phyloP scores from a whole-genome alignment of 1,284 basidiomycete genomes.

The Trichosporon faecale region DNA sequence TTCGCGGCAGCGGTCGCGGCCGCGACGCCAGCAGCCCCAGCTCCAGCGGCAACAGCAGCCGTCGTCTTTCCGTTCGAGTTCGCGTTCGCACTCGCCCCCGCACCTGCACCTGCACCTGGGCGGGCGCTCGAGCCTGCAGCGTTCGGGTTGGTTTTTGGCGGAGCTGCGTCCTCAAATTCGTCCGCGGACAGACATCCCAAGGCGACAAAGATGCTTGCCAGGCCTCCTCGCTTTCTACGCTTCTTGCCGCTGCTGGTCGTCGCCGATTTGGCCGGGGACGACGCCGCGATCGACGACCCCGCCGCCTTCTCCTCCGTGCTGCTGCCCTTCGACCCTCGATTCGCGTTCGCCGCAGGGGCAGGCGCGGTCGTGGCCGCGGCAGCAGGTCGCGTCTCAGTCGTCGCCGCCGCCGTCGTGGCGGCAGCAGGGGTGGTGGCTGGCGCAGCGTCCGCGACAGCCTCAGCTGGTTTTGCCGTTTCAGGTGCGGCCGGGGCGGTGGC shows the following conservation, averaged over 20 bases:
- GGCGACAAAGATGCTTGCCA: slow-evolving; percentile 40
- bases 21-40: slow-evolving; percentile 5
- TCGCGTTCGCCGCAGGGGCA: background rate
- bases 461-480: background rate
- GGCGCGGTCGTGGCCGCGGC: background rate
- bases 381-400: background rate
- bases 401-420: background rate
- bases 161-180: slow-evolving; percentile 43
- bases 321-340: background rate
- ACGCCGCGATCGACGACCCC: slow-evolving; percentile 5
- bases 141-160: slow-evolving; percentile 20
- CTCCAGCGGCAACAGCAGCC: background rate
- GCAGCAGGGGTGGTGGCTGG: background rate
- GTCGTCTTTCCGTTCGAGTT: background rate
- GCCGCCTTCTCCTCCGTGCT: slow-evolving; percentile 15
- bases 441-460: background rate
- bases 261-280: slow-evolving; percentile 7
- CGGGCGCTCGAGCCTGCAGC: slow-evolving; percentile 12
- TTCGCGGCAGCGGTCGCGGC: slow-evolving; percentile 4
- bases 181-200: slow-evolving; percentile 45
- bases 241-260: slow-evolving; percentile 31
- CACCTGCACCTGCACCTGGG: too few species aligned
- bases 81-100: background rate
- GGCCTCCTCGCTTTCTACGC: slow-evolving; percentile 43
- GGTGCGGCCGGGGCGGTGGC: background rate